Base-by-base conservation (phyloP, 2,329 filamentous ascomycete species). In the Trichoderma sp. region DNA sequence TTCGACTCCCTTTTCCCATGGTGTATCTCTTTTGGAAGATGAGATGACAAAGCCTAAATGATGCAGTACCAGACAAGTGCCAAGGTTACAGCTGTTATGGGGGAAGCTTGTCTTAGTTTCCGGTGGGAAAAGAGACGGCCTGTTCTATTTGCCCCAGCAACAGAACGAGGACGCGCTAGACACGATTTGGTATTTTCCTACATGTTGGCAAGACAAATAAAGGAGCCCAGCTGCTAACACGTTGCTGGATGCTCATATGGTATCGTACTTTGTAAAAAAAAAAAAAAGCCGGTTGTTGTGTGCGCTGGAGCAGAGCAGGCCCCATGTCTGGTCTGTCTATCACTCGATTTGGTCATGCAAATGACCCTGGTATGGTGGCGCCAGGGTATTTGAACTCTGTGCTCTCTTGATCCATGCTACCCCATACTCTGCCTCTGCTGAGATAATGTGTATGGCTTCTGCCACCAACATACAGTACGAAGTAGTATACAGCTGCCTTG, bases 321-420 rank as follows among this genome's bases (percentile, higher is more conserved):
- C 52, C 52, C 29, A 32, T 54, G 52, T 19, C 9, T 34, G 27
- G 17, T 9, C 15, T n/a, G 9, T 45, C 35, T 56, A 37, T 35
- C 52, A 22, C 61, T 65, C 61, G 50, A 57, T 65, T 65, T 56
- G 61, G 52, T n/a, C 35, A 54, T 54, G 52, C 52, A 65, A 65
- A 42, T 56, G 61, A 65, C n/a, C 61, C 61, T 35, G 50, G 61
- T 27, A 64, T 54, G 50, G 61, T 29, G 35, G 35, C 34, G 27
- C 52, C 37, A 65, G 61, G 61, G 61, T 56, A 48, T 27, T 13
- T 19, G 52, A 48, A 32, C 35, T 56, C 35, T 22, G 42, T 48
- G 42, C 42, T 48, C 12, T 48, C n/a, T 39, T 65, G 52, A 65
- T 65, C 61, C 61, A 65, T 65, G 61, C 52, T 65, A 65, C 61